Evolutionary conservation across 257 asterid genomes (phyloP).

Genomic region (Solanum pennellii): DNA sequence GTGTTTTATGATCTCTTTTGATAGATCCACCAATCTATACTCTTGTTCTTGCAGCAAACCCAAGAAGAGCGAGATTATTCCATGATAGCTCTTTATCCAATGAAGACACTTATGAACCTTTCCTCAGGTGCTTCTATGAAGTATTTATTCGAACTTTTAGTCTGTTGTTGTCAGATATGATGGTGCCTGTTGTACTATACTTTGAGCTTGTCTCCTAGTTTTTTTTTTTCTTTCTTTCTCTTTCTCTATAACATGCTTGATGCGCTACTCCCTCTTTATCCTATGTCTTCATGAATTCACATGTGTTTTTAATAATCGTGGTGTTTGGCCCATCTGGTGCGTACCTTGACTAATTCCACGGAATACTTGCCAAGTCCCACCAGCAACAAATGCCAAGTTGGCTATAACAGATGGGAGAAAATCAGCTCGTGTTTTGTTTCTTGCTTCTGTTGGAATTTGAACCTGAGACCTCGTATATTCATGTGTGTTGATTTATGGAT

Average conservation of each 20-base stretch:
- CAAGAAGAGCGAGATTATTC: slow-evolving; percentile 67
- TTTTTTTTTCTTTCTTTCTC: not conserved
- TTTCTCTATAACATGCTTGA: not conserved
- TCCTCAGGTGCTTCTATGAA: slow-evolving; percentile 43
- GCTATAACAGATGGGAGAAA: not conserved
- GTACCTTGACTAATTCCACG: not conserved
- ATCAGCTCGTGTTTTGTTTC: not conserved
- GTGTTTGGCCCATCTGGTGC: not conserved
- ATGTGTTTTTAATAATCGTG: not conserved
- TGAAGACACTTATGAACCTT: slow-evolving; percentile 77
- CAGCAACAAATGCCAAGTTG: not conserved
- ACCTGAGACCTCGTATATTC: not conserved
- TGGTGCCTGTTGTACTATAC: not conserved
- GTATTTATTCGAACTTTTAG: not conserved
- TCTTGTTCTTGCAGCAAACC: slow-evolving; percentile 46
- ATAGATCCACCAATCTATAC: slow-evolving; percentile 1
- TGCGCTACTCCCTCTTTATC: not conserved
- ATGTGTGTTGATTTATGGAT: not conserved
- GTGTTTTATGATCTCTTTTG: not conserved
- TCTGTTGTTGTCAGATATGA: not conserved
- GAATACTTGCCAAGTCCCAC: not conserved
- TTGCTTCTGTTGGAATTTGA: not conserved
- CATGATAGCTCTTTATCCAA: slow-evolving; percentile 54
- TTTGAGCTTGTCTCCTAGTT: not conserved
- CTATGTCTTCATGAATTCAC: not conserved